phyloP scores from a whole-genome alignment of 2,329 filamentous ascomycete species.

The Venturia pyrina region DNA sequence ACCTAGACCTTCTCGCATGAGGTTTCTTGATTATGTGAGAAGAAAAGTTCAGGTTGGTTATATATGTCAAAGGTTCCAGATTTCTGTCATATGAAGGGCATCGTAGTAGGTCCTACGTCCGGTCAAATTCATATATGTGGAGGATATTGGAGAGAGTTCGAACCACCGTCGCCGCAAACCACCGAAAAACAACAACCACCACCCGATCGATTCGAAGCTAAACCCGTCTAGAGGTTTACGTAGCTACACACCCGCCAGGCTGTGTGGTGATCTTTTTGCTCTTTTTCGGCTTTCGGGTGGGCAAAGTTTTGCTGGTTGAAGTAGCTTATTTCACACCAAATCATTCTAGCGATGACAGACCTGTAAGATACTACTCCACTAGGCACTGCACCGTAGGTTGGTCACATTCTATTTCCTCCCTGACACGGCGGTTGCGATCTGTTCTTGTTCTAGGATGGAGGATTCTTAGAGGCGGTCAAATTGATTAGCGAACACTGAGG shows the following conservation, averaged over 20 bases:
- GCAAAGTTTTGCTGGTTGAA: background rate
- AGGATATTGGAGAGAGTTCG: background rate
- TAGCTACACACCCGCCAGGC: background rate
- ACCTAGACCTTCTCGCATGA: background rate
- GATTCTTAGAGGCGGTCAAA: too few species aligned
- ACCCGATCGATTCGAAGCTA: background rate
- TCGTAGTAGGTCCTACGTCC: background rate
- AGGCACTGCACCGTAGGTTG: too few species aligned
- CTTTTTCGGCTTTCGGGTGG: background rate
- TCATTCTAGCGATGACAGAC: too few species aligned
- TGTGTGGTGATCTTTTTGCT: background rate
- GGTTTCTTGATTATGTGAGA: background rate
- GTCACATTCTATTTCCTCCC: too few species aligned
- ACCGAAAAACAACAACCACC: background rate
- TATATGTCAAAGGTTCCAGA: background rate
- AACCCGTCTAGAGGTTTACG: background rate
- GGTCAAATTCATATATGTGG: slow-evolving; percentile 1
- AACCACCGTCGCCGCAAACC: background rate
- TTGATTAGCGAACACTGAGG: too few species aligned
- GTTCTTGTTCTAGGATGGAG: too few species aligned
- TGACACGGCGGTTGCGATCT: too few species aligned
- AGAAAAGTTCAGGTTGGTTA: background rate
- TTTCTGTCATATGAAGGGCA: background rate
- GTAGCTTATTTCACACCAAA: too few species aligned
- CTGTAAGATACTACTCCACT: too few species aligned